Conservation (phyloP, 1,284 basidiomycete genomes). For the Tilletia setariae region DNA sequence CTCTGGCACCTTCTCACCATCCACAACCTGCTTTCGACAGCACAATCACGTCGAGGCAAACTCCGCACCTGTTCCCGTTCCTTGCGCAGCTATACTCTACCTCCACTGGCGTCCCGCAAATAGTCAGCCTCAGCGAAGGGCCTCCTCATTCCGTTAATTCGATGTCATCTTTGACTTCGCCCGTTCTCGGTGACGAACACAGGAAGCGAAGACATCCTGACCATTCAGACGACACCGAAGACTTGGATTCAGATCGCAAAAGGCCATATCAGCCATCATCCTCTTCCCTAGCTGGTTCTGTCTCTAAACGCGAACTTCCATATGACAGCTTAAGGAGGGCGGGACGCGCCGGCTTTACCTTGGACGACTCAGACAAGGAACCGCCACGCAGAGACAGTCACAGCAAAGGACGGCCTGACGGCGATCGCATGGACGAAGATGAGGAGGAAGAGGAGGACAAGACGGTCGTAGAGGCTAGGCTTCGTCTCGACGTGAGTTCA, state of each 20-base stretch:
- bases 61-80: too few relatives aligned
- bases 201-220: slow-evolving; percentile 13
- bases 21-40: too few relatives aligned
- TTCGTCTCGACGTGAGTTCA: slow-evolving; percentile 11
- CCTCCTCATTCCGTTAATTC: too few relatives aligned
- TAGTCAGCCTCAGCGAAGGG: too few relatives aligned
- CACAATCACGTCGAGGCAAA: too few relatives aligned
- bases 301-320: not conserved
- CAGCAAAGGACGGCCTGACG: not conserved
- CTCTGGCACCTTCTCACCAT: too few relatives aligned
- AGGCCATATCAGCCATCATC: slow-evolving; percentile 8
- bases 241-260: slow-evolving; percentile 5
- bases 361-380: not conserved
- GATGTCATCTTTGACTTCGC: not conserved
- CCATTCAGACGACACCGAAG: not conserved
- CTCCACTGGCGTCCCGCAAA: too few relatives aligned
- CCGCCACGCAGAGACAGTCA: not conserved
- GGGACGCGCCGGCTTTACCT: not conserved
- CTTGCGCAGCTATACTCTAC: too few relatives aligned
- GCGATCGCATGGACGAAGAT: not conserved
- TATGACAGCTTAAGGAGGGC: slow-evolving; percentile 1
- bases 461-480: not conserved
- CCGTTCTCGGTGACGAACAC: not conserved
- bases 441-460: slow-evolving; percentile 9
- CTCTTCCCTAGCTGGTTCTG: not conserved